A percentile compares a stretch with the other conserved stretches of the same genome.
Evolutionary conservation across 257 asterid species (phyloP).

Genomic region (Apocynum venetum): DNA sequence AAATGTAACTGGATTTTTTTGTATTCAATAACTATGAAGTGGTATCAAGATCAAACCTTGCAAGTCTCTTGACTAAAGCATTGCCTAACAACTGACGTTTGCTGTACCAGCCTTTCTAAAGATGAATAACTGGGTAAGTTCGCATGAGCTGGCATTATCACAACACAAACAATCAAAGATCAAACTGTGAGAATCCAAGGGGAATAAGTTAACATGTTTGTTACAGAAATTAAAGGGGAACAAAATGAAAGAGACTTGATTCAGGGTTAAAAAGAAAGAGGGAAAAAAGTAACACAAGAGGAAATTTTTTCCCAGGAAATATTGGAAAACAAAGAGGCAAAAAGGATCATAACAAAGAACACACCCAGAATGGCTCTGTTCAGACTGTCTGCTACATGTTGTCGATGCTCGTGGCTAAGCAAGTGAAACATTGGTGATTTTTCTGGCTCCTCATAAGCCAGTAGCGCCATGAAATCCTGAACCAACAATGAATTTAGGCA

Average conservation of each 20-base stretch:
- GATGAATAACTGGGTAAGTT: conserved; percentile 70
- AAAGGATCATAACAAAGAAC: conserved; percentile 8
- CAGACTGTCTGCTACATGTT: conserved; percentile 76
- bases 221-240: background rate
- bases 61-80: conserved; percentile 63
- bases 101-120: conserved; percentile 80
- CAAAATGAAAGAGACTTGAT: background rate
- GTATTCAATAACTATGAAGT: conserved; percentile 11
- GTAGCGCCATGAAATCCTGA: conserved; percentile 81
- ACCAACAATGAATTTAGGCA: conserved; percentile 7
- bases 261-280: background rate
- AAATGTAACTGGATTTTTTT: background rate
- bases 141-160: conserved; percentile 51
- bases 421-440: conserved; percentile 92
- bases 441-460: conserved; percentile 93
- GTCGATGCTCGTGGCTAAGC: conserved; percentile 66
- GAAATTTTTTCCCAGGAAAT: background rate
- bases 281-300: background rate
- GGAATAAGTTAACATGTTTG: background rate
- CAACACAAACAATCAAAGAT: conserved; percentile 9
- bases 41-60: conserved; percentile 55
- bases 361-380: conserved; percentile 85
- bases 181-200: conserved; percentile 6
- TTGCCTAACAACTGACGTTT: conserved; percentile 68
- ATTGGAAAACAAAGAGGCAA: background rate